Evolutionary conservation across 139 green algal species (phyloP).

Genomic region (Trebouxia sp.): DNA sequence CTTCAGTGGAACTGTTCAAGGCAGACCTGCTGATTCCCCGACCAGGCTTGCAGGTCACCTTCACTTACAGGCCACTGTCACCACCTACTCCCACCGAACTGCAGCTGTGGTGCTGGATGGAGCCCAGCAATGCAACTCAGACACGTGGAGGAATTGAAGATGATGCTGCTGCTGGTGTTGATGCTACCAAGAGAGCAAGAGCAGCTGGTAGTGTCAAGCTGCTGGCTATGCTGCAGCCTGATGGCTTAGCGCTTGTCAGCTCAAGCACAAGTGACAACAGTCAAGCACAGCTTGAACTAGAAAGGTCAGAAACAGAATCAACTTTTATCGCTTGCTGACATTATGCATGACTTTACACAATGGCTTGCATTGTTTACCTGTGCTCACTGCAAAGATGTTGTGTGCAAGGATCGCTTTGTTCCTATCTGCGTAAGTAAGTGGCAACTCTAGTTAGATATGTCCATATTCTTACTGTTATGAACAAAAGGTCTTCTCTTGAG

Average conservation of each 20-base stretch:
- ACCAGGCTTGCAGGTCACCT: neutral
- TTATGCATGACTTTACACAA: no score
- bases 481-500: no score
- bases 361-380: no score
- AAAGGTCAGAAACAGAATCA: no score
- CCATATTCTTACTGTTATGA: no score
- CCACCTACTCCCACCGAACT: neutral
- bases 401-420: no score
- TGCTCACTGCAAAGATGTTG: no score
- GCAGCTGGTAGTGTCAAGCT: neutral
- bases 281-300: no score
- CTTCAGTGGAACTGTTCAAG: neutral
- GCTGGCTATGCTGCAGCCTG: neutral
- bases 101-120: slow-evolving; percentile 21
- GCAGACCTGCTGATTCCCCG: neutral
- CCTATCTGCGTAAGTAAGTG: no score
- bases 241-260: neutral
- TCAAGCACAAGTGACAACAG: neutral
- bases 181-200: neutral
- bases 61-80: neutral
- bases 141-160: neutral
- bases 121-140: neutral
- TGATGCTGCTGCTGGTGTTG: neutral
- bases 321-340: no score
- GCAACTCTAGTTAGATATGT: neutral